Evolutionary conservation across 2,329 filamentous ascomycete species (phyloP).

Genomic region (Pezizomycotina sp.): DNA sequence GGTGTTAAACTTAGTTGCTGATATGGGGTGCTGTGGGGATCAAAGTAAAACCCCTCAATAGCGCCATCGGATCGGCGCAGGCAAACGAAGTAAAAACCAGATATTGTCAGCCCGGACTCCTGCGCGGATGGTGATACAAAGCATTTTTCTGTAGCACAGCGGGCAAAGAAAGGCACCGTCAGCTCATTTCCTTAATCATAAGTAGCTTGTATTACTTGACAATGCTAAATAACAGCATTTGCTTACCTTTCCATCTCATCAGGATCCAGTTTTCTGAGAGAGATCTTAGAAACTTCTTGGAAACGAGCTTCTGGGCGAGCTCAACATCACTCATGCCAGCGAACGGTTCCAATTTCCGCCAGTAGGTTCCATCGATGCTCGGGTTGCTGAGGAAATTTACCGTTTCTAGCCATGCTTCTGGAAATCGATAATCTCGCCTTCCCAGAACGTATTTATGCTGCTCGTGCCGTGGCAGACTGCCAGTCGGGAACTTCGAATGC

Average conservation of each 20-base stretch:
- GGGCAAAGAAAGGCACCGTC: constrained; percentile 1
- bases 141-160: constrained; percentile 25
- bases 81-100: constrained; percentile 39
- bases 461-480: constrained; percentile 25
- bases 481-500: constrained; percentile 47
- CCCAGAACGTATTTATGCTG: constrained; percentile 48
- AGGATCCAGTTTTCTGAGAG: constrained; percentile 36
- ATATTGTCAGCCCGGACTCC: constrained; percentile 36
- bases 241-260: constrained; percentile 41
- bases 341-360: constrained; percentile 29
- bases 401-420: constrained; percentile 30
- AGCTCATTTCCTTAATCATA: constrained; percentile 25
- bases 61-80: constrained; percentile 33
- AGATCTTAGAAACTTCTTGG: constrained; percentile 28
- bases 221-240: constrained; percentile 19
- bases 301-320: constrained; percentile 32
- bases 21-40: constrained; percentile 39
- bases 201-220: background rate
- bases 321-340: constrained; percentile 30
- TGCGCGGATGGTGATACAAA: constrained; percentile 26
- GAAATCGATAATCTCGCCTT: constrained; percentile 54
- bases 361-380: constrained; percentile 25
- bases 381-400: constrained; percentile 30
- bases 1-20: constrained; percentile 35
- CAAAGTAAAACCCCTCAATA: constrained; percentile 39